Base-by-base conservation (phyloP, 345 rosid species). In the Psidium guajava region DNA sequence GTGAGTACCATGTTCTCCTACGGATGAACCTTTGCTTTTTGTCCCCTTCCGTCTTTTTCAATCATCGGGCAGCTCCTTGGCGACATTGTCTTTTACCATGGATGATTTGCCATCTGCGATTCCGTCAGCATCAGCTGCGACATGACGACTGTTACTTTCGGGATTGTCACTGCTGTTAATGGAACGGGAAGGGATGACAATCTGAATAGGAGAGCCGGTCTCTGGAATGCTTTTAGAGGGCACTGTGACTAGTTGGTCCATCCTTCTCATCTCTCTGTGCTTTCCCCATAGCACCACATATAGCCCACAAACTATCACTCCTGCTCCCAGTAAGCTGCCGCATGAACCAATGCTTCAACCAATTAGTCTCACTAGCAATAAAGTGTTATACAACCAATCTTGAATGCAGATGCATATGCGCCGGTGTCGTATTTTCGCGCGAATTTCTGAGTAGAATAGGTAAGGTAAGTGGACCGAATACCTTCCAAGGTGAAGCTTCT, bases 231-330 rank as follows among this genome's bases (percentile, higher is more conserved):
- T 52, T 82, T 82, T 82, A 8, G 58, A 52, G 40, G 59, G 83
- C 16, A 6, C 44, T 52, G 18, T 36, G 1, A 5, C 59, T 18
- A 53, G 77, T n/a, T 83, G 81, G 21, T 50, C 61, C 75, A 83
- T 40, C 44, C 22, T 81, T 53, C 85, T 86, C 83, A 49, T 87
- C 88, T 92, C 95, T 51, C 87, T 87, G 59, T 69, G n/a, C 75
- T 93, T 89, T 10, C 92, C 92, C 96, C 95, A 95, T n/a, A 91
- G 64, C 83, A 93, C 95, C 51, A 42, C 69, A 82, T 93, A 94
- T 8, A 92, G 15, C 13, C 94, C 93, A 11, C 85, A 83, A 21
- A 93, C 85, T 16, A 95, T 92, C 83, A 95, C 47, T 0, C 84
- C 84, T 69, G 88, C 89, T 84, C 94, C 96, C 25, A 91, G n/a